Evolutionary conservation across 176 grass and related monocot genomes (phyloP), one percentile per base, ranked within the genome.

Genomic region (maize (Zea mays)): DNA sequence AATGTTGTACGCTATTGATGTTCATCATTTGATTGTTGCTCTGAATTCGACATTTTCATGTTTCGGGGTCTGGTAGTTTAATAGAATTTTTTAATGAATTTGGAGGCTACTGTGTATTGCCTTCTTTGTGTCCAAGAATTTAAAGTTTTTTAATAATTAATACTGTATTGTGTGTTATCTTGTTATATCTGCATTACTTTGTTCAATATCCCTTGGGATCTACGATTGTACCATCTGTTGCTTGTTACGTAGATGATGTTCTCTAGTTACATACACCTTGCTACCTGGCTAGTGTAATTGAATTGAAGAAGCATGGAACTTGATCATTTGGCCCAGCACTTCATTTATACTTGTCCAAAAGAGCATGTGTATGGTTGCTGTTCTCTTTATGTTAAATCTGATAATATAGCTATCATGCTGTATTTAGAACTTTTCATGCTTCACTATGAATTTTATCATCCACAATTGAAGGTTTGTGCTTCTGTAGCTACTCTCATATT

Each of bases 1-100:
- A 17, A 74, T 67, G 41, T 15, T 46, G n/a, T 57, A 55, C 33
- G 51, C 45, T 55, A 8, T 46, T 46, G 42, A 27, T 69, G 66
- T 64, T 77, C 78, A 42, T 67, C 37, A 58, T 88, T 79, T 59
- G 11, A 81, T 78, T 50, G 19, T 33, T 41, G 60, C 42, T 72
- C 62, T 63, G 35, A 58, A 8, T 73, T 57, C 59, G 57, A 78
- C 40, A 16, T 83, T 44, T 34, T 3, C 19, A 36, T 58, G 15
- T 57, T 74, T 16, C n/a, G 10, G 43, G 17, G 41, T 54, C 40
- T 45, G 8, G 2, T 2, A 46, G 3, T 44, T 69, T 52, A 35
- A 43, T 69, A 54, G 48, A 45, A 68, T 50, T 67, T 78, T 76
- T 82, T 71, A 17, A 11, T 34, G 43, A 36, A 40, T 66, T 33